phyloP scores from a whole-genome alignment of 306 rosid genomes.

The Mucuna pruriens region DNA sequence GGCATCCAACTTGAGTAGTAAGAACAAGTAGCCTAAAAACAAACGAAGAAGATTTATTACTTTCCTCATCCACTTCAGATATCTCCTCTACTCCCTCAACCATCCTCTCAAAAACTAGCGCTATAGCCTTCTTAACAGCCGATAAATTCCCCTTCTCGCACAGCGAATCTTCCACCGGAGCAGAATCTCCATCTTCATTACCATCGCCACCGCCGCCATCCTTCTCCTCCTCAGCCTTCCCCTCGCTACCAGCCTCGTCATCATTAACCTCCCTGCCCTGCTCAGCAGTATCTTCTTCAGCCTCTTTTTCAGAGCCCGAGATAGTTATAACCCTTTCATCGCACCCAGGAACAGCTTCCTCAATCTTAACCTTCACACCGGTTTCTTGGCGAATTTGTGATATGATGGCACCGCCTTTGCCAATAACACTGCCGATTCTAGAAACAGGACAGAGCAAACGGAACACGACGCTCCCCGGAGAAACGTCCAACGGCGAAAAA shows the following conservation, averaged over 20 bases:
- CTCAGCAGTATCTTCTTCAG: slow-evolving; percentile 50
- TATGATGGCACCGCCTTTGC: slow-evolving; percentile 65
- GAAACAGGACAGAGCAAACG: slow-evolving; percentile 70
- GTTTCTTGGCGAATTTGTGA: slow-evolving; percentile 70
- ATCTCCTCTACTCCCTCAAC: slow-evolving; percentile 56
- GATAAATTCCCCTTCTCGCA: slow-evolving; percentile 45
- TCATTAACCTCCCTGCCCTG: slow-evolving; percentile 48
- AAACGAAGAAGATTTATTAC: slow-evolving; percentile 44
- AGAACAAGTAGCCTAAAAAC: slow-evolving; percentile 73
- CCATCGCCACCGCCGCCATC: slow-evolving; percentile 29
- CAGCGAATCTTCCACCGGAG: slow-evolving; percentile 39
- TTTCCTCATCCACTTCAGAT: slow-evolving; percentile 56
- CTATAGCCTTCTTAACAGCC: slow-evolving; percentile 64
- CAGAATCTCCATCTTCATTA: slow-evolving; percentile 48
- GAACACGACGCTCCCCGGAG: slow-evolving; percentile 53
- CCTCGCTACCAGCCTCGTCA: slow-evolving; percentile 54
- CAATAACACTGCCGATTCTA: slow-evolving; percentile 61
- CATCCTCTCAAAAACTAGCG: slow-evolving; percentile 71
- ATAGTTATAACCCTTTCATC: slow-evolving; percentile 77
- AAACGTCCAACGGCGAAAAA: slow-evolving; percentile 38
- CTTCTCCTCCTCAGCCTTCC: slow-evolving; percentile 36
- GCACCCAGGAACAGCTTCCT: slow-evolving; percentile 72
- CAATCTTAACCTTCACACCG: slow-evolving; percentile 67
- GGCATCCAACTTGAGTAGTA: slow-evolving; percentile 86
- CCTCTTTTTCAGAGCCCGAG: slow-evolving; percentile 57